Evolutionary conservation across 1,284 basidiomycete species (phyloP).

Genomic region (Coniferiporia weirii): DNA sequence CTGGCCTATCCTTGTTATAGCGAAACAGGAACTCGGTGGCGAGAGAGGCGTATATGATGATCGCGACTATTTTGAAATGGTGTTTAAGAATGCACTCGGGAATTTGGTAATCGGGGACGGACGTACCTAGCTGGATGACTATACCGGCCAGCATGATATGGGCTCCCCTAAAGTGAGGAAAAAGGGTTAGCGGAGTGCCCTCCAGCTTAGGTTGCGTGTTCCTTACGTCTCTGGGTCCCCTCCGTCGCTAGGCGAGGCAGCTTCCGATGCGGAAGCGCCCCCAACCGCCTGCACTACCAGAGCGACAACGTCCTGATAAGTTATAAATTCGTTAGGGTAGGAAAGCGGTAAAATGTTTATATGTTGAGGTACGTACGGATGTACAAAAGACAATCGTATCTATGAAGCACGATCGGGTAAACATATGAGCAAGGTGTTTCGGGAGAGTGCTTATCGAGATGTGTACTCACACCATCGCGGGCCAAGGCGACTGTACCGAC

Average conservation of each 20-base stretch:
- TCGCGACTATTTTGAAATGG: slow-evolving; percentile 27
- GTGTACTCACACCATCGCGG: slow-evolving; percentile 27
- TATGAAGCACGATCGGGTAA: slow-evolving; percentile 15
- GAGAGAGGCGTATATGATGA: slow-evolving; percentile 31
- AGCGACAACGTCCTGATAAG: slow-evolving; percentile 32
- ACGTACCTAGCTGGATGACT: slow-evolving; percentile 33
- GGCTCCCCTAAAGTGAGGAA: slow-evolving; percentile 30
- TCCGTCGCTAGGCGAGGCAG: slow-evolving; percentile 16
- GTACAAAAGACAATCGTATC: slow-evolving; percentile 35
- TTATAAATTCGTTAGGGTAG: background rate
- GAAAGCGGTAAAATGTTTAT: slow-evolving; percentile 20
- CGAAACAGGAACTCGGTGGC: slow-evolving; percentile 35
- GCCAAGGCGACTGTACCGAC: slow-evolving; percentile 35
- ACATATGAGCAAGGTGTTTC: too few relatives aligned
- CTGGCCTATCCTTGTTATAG: slow-evolving; percentile 28
- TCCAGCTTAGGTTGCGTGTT: background rate
- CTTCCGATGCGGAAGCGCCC: slow-evolving; percentile 33
- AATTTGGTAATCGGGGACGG: background rate
- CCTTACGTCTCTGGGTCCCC: slow-evolving; percentile 5
- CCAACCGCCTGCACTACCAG: slow-evolving; percentile 41
- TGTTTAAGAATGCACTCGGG: slow-evolving; percentile 12
- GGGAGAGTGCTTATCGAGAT: too few relatives aligned
- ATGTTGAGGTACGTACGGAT: slow-evolving; percentile 3
- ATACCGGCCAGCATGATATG: slow-evolving; percentile 50
- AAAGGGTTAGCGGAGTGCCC: background rate